A percentile compares a stretch with the other conserved stretches of the same genome.
Evolutionary conservation across 2,329 filamentous ascomycete species (phyloP).

Genomic region (Fusarium compactum): DNA sequence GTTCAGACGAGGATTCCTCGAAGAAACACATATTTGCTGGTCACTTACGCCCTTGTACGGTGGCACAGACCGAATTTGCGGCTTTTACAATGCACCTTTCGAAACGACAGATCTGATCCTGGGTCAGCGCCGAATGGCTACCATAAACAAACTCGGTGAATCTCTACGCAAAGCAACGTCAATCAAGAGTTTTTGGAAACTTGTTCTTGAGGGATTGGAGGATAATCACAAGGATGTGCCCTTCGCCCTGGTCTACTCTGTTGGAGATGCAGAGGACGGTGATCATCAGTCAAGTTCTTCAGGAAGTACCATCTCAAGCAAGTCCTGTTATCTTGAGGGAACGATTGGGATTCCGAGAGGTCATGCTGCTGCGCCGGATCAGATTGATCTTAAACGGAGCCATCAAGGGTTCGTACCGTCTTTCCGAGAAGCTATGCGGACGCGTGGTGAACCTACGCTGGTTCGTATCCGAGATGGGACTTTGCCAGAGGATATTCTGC

Average conservation of each 20-base stretch:
- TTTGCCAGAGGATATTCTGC: constrained; percentile 67
- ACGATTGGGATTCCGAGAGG: constrained; percentile 52
- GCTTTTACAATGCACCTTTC: constrained; percentile 56
- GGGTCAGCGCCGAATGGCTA: constrained; percentile 51
- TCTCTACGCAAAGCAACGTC: constrained; percentile 49
- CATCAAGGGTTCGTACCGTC: constrained; percentile 52
- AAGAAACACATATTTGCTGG: constrained; percentile 57
- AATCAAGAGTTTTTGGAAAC: constrained; percentile 53
- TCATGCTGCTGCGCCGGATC: constrained; percentile 50
- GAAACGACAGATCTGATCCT: constrained; percentile 54
- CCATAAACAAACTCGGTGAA: constrained; percentile 51
- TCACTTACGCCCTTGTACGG: constrained; percentile 55
- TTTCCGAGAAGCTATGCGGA: constrained; percentile 55
- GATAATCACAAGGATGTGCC: constrained; percentile 55
- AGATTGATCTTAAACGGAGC: constrained; percentile 53
- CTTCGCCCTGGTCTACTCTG: constrained; percentile 57
- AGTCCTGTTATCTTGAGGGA: constrained; percentile 53
- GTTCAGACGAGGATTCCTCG: constrained; percentile 52
- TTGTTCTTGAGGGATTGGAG: constrained; percentile 50
- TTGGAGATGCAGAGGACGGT: constrained; percentile 54
- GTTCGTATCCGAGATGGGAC: constrained; percentile 60
- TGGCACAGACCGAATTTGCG: constrained; percentile 51
- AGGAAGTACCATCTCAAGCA: constrained; percentile 53
- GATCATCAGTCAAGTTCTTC: constrained; percentile 52
- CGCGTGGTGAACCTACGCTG: constrained; percentile 50